Conservation (phyloP, 164 flowering plant genomes). For the Nelumbo lutea region DNA sequence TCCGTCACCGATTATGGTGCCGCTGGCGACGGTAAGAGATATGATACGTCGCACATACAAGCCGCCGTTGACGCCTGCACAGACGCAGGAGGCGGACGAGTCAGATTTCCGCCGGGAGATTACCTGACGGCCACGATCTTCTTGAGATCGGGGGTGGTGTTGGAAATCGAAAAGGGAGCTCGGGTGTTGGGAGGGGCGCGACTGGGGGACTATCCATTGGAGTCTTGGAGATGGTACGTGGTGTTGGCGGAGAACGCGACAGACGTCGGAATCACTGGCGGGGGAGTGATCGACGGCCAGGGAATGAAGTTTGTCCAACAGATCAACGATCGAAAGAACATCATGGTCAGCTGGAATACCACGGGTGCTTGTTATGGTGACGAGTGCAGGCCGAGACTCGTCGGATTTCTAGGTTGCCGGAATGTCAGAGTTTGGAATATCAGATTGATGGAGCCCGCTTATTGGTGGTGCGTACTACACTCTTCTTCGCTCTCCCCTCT, state of each 20-base stretch:
- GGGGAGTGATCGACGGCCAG: constrained; percentile 83
- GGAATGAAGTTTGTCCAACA: constrained; percentile 60
- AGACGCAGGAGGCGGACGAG: constrained; percentile 41
- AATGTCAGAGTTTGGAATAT: constrained; percentile 55
- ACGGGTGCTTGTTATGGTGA: constrained; percentile 82
- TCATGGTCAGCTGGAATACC: constrained; percentile 95
- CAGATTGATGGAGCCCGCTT: constrained; percentile 58
- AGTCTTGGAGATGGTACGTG: constrained; percentile 65
- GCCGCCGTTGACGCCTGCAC: too few species aligned
- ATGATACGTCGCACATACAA: too few species aligned
- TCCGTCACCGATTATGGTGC: constrained; percentile 86
- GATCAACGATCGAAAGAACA: constrained; percentile 64
- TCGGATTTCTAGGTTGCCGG: constrained; percentile 62
- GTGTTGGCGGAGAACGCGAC: constrained; percentile 72
- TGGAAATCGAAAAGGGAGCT: constrained; percentile 51
- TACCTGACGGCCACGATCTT: constrained; percentile 73
- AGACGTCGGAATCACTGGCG: constrained; percentile 86
- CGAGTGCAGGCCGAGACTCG: constrained; percentile 87
- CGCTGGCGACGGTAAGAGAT: constrained; percentile 50
- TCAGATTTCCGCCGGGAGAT: constrained; percentile 58
- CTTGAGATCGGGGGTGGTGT: constrained; percentile 57
- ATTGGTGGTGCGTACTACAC: constrained; percentile 66
- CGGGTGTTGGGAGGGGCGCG: constrained; percentile 56
- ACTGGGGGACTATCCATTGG: constrained; percentile 58
- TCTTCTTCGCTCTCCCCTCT: not conserved